Evolutionary conservation across 2,329 filamentous ascomycete genomes (phyloP), one percentile per base, ranked within the genome.

Genomic region (Epichloe amarillans): DNA sequence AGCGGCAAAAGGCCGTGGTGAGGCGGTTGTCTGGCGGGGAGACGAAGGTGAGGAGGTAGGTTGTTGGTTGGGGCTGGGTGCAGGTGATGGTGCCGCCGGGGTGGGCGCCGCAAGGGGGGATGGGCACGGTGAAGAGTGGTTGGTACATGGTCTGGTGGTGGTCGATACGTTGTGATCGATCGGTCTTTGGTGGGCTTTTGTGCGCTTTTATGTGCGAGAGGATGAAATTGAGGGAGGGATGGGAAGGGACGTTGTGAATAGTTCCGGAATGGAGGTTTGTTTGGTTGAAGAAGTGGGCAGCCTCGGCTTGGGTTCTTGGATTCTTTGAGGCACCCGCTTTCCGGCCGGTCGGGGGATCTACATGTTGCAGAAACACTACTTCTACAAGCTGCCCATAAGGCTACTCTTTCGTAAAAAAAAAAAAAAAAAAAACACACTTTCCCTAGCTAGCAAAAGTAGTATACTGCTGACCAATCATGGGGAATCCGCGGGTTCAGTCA

Each of bases 21-120:
- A 91, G 75, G 38, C 87, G 79, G 69, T 91, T 93, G 69, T 93
- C 87, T 1, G 82, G 80, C 1, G 83, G 80, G 10, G 82, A 83
- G 51, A 70, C 71, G 65, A 87, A 85, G 26, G 83, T 84, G 33
- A 91, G 73, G 23, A 91, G 72, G 67, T 93, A 93, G 61, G 88
- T 74, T 39, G 69, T 64, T 4, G 76, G 71, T 14, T 71, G 65
- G 1, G 84, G 82, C 50, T 76, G 69, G 11, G 82, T 83, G 72
- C 79, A 81, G 55, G 74, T 69, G 55, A 90, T 76, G 56, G 67
- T 67, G 60, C 83, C 83, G 57, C 74, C 75, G 10, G 69, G 67
- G 61, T 75, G 68, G 49, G 64, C 53, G 49, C 63, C 66, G 55
- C 67, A 57, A 50, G 72, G 62, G 62, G 79, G 77, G 57, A 86